These are phyloP conservation scores for Avena atlantica DNA, from an alignment of 176 grass and related monocot species.

Conservation along the genomic window DNA sequence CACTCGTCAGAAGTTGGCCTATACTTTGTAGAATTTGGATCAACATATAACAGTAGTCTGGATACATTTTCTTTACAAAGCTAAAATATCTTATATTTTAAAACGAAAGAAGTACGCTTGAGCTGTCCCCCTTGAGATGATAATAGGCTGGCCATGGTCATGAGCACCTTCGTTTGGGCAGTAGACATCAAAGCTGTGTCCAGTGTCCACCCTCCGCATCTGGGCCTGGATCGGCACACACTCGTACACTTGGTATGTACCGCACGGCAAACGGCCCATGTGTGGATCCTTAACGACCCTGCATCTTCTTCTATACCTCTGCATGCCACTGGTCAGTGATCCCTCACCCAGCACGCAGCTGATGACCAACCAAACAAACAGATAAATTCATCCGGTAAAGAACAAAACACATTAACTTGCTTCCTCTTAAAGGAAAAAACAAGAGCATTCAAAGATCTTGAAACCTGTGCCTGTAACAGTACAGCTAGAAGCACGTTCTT, in stretches of 20 bases:
- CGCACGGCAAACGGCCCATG: neutral
- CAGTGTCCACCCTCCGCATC: neutral
- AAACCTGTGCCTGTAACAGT: too few species aligned
- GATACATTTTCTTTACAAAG: too few species aligned
- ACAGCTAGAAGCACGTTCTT: neutral
- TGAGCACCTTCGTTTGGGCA: neutral
- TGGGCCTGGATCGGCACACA: neutral
- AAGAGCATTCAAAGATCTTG: neutral
- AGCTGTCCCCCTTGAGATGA: neutral
- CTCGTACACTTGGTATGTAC: neutral
- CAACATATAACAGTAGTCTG: too few species aligned
- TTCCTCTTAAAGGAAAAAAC: neutral
- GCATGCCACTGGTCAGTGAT: neutral
- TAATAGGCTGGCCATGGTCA: slow-evolving; percentile 8
- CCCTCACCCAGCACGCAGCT: too few species aligned
- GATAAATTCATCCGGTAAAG: neutral
- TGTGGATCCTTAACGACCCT: neutral
- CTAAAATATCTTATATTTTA: too few species aligned
- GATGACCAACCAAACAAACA: neutral
- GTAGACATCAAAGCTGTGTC: neutral
- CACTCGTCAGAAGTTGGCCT: too few species aligned
- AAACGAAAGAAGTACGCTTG: too few species aligned
- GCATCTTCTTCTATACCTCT: slow-evolving; percentile 3
- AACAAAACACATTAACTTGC: neutral
- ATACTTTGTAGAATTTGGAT: too few species aligned